Conservation (phyloP, 176 grass and related monocot genomes). For the Aegilops sharonensis region DNA sequence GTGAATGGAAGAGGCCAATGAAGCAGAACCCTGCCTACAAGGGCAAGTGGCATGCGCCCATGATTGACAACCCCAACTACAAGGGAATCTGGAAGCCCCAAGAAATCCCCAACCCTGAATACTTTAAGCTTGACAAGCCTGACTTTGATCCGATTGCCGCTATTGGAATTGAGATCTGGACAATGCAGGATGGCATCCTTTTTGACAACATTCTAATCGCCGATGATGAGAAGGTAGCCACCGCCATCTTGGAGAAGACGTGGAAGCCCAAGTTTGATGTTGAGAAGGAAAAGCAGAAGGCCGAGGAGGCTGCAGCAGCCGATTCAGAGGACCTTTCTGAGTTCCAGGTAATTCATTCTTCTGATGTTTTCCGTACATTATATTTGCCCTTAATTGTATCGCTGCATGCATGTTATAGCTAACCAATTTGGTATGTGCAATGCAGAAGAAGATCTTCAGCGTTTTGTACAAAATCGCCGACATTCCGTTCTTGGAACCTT, state of each 20-base stretch:
- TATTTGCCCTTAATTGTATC: background rate
- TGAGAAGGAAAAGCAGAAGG: constrained; percentile 96
- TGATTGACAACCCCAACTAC: constrained; percentile 93
- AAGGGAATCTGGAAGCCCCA: constrained; percentile 98
- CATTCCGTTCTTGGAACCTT: constrained; percentile 71
- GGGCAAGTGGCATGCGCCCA: constrained; percentile 92
- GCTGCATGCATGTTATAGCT: background rate
- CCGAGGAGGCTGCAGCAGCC: constrained; percentile 49
- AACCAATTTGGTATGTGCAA: constrained; percentile 11
- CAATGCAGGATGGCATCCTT: constrained; percentile 95
- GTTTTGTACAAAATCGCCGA: constrained; percentile 77
- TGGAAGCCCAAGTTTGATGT: constrained; percentile 94
- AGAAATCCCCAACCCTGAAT: constrained; percentile 95
- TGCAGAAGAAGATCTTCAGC: constrained; percentile 93
- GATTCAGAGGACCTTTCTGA: constrained; percentile 55
- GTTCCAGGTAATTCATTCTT: constrained; percentile 59
- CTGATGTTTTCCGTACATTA: background rate
- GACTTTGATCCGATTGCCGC: constrained; percentile 78
- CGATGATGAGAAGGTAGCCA: constrained; percentile 79
- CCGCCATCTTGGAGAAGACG: constrained; percentile 60
- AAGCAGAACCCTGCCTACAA: constrained; percentile 92
- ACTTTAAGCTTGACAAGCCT: constrained; percentile 84
- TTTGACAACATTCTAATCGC: constrained; percentile 92
- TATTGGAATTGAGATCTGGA: constrained; percentile 99
- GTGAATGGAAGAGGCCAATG: constrained; percentile 96